phyloP scores from a whole-genome alignment of 2,329 filamentous ascomycete species.

The Lasiodiplodia sp. region DNA sequence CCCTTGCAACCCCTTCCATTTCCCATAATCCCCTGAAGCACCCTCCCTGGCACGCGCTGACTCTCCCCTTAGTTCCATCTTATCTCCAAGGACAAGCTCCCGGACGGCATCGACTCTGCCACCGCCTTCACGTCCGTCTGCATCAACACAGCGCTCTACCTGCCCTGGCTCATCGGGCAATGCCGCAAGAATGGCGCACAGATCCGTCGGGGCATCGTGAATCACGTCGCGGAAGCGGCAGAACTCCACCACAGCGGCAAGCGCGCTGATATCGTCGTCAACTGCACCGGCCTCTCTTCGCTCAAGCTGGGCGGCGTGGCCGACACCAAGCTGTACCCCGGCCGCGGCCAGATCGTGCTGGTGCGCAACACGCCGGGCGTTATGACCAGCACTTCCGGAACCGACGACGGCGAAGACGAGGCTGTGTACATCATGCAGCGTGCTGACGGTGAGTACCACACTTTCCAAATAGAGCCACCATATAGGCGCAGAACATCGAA shows the following conservation, averaged over 20 bases:
- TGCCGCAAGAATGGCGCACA: slow-evolving; percentile 76
- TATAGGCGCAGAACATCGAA: slow-evolving; percentile 16
- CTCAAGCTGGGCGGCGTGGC: slow-evolving; percentile 80
- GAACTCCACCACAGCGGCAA: slow-evolving; percentile 64
- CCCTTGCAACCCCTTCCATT: slow-evolving; percentile 4
- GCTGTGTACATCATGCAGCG: slow-evolving; percentile 83
- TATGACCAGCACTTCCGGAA: slow-evolving; percentile 75
- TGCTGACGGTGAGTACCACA: slow-evolving; percentile 53
- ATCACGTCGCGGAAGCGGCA: slow-evolving; percentile 77
- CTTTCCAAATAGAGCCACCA: background rate
- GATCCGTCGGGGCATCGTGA: slow-evolving; percentile 53
- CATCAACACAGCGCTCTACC: slow-evolving; percentile 88
- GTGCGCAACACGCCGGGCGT: slow-evolving; percentile 78
- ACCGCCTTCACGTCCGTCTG: slow-evolving; percentile 84
- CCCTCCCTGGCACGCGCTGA: background rate
- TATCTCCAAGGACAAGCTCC: slow-evolving; percentile 63
- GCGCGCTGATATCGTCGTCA: slow-evolving; percentile 75
- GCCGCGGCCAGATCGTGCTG: slow-evolving; percentile 82
- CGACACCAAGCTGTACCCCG: slow-evolving; percentile 76
- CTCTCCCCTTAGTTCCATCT: slow-evolving; percentile 63
- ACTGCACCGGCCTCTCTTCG: slow-evolving; percentile 83
- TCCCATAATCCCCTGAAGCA: slow-evolving; percentile 10
- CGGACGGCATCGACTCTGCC: slow-evolving; percentile 72
- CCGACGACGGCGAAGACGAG: slow-evolving; percentile 76
- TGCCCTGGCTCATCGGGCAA: slow-evolving; percentile 83